A percentile compares a stretch with the other conserved stretches of the same genome.
Conservation (phyloP, 805 yeast species). For the Wickerhamiella spandovensis region DNA sequence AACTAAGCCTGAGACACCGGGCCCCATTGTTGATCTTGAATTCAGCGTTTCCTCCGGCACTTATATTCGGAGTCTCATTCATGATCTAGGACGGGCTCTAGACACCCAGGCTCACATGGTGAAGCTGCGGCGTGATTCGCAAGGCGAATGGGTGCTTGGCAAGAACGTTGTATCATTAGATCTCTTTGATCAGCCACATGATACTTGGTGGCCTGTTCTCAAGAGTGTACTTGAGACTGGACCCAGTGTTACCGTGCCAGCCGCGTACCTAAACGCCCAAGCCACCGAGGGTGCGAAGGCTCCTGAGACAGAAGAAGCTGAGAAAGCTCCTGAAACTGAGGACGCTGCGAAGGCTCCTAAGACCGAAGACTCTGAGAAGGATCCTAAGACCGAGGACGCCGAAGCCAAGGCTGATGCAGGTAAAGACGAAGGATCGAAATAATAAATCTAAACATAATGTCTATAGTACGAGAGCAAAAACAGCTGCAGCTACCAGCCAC, state of each 20-base stretch:
- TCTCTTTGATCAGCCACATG: slow-evolving; percentile 45
- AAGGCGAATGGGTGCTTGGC: slow-evolving; percentile 73
- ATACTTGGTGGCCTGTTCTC: slow-evolving; percentile 40
- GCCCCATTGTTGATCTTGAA: slow-evolving; percentile 46
- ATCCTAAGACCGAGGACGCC: no score
- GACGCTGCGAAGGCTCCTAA: no score
- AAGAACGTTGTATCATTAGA: slow-evolving; percentile 50
- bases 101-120: slow-evolving; percentile 83
- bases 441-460: neutral
- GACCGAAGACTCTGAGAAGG: no score
- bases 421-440: no score
- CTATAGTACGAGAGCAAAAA: neutral
- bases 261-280: neutral
- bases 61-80: slow-evolving; percentile 75
- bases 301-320: no score
- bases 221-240: slow-evolving; percentile 30
- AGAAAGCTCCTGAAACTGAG: no score
- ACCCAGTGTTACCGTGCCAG: neutral
- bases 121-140: slow-evolving; percentile 54
- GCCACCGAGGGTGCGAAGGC: no score
- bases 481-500: slow-evolving; percentile 1
- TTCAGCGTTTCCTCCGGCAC: slow-evolving; percentile 90
- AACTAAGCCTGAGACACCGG: slow-evolving; percentile 4
- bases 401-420: no score
- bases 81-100: slow-evolving; percentile 76